Evolutionary conservation across 179 eudicot species (phyloP).

Genomic region (Spergularia azorica): DNA sequence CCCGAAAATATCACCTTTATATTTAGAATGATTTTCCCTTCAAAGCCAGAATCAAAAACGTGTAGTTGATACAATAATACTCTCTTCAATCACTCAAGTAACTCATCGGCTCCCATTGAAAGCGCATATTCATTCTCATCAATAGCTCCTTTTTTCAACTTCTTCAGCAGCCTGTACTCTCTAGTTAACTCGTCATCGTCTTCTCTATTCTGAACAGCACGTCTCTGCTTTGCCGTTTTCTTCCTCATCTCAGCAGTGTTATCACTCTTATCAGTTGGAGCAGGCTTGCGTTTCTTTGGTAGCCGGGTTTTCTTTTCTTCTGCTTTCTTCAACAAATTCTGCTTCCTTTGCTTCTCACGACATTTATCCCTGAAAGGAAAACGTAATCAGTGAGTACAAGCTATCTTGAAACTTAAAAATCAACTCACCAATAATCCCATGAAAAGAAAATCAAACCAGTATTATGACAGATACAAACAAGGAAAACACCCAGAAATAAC

Average conservation of each 20-base stretch:
- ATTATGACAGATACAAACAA: neutral
- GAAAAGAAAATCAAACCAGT: neutral
- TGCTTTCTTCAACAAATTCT: slow-evolving; percentile 62
- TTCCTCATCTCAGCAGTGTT: slow-evolving; percentile 45
- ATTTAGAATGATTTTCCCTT: neutral
- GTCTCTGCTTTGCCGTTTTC: slow-evolving; percentile 85
- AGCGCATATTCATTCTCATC: slow-evolving; percentile 71
- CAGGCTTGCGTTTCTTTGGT: slow-evolving; percentile 46
- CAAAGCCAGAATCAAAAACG: no score
- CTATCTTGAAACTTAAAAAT: neutral
- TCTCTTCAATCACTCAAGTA: slow-evolving; percentile 28
- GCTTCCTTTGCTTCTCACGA: slow-evolving; percentile 89
- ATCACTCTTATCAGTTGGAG: slow-evolving; percentile 25
- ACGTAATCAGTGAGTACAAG: slow-evolving; percentile 8
- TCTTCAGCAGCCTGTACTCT: slow-evolving; percentile 75
- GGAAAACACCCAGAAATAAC: neutral
- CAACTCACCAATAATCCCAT: neutral
- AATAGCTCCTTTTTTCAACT: slow-evolving; percentile 78
- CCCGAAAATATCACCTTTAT: no score
- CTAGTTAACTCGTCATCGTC: slow-evolving; percentile 72
- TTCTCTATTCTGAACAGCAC: slow-evolving; percentile 66
- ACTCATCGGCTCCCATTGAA: slow-evolving; percentile 81
- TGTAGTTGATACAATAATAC: neutral
- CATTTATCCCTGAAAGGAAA: slow-evolving; percentile 70
- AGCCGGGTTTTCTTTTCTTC: slow-evolving; percentile 44